Evolutionary conservation across 1,139 yeast genomes (phyloP).

Genomic region (Yamadazyma triangularis): DNA sequence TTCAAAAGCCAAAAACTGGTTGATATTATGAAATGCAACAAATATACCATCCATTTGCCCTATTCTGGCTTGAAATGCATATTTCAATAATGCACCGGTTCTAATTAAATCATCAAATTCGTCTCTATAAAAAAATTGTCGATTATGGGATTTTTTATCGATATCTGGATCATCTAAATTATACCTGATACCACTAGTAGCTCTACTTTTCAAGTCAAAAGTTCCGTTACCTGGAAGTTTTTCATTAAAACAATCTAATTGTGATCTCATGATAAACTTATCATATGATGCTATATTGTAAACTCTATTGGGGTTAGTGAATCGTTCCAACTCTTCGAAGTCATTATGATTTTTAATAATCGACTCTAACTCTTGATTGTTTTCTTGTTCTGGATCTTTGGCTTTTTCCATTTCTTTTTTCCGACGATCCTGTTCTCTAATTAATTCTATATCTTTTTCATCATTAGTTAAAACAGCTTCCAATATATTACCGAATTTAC

Average conservation of each 20-base stretch:
- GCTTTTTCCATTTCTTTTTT: slow-evolving; percentile 2
- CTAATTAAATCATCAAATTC: slow-evolving; percentile 74
- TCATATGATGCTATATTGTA: slow-evolving; percentile 76
- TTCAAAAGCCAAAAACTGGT: slow-evolving; percentile 82
- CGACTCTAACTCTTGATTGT: background rate
- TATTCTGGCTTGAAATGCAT: slow-evolving; percentile 84
- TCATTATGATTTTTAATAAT: background rate
- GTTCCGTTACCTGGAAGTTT: slow-evolving; percentile 87
- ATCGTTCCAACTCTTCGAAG: slow-evolving; percentile 8
- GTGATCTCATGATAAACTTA: slow-evolving; percentile 79
- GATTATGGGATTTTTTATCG: slow-evolving; percentile 45
- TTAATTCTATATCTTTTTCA: slow-evolving; percentile 37
- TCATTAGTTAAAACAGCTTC: slow-evolving; percentile 70
- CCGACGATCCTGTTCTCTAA: slow-evolving; percentile 1
- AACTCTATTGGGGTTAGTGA: slow-evolving; percentile 18
- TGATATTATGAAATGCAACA: slow-evolving; percentile 83
- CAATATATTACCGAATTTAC: slow-evolving; percentile 72
- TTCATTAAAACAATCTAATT: slow-evolving; percentile 76
- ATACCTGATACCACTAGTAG: slow-evolving; percentile 80
- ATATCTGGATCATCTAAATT: slow-evolving; percentile 63
- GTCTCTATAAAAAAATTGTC: slow-evolving; percentile 22
- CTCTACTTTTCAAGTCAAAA: slow-evolving; percentile 89
- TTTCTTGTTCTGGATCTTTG: background rate
- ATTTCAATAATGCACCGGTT: slow-evolving; percentile 73
- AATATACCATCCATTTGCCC: slow-evolving; percentile 98